Evolutionary conservation across 2,329 filamentous ascomycete species (phyloP).

Genomic region (Cladosporium sphaerospermum): DNA sequence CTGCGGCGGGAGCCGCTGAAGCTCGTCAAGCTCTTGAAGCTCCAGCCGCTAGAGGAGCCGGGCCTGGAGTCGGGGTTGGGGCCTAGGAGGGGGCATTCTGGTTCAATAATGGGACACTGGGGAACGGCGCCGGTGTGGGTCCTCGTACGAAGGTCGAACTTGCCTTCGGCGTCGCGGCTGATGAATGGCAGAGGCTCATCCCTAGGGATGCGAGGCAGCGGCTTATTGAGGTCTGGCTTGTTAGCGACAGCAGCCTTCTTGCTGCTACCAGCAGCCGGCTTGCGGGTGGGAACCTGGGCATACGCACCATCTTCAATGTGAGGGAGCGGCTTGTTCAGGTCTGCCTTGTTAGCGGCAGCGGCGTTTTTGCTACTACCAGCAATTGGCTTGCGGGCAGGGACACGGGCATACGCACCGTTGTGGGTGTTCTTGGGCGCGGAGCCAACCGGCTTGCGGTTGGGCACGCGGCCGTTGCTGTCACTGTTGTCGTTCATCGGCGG

Average conservation of each 20-base stretch:
- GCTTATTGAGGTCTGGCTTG: not conserved
- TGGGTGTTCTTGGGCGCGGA: not conserved
- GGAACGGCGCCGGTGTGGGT: not conserved
- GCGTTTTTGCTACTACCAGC: not conserved
- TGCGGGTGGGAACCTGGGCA: not conserved
- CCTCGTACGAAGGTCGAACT: not conserved
- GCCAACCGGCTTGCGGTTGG: not conserved
- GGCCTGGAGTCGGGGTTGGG: not conserved
- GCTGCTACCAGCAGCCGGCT: not conserved
- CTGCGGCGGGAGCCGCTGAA: constrained; percentile 7
- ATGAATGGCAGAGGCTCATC: not conserved
- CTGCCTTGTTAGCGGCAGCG: too few relatives aligned
- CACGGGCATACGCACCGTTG: not conserved
- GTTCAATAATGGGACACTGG: not conserved
- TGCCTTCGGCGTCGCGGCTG: not conserved
- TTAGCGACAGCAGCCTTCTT: not conserved
- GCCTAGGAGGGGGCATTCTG: not conserved
- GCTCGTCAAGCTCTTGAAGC: not conserved
- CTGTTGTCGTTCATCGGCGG: not conserved
- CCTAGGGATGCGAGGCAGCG: not conserved
- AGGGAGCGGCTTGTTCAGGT: too few relatives aligned
- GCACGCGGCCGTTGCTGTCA: not conserved
- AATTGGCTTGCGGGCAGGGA: constrained; percentile 1
- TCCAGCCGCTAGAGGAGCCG: constrained; percentile 1
- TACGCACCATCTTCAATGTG: too few relatives aligned